Evolutionary conservation across 371 early-diverging fungal species (phyloP).

Genomic region (Globomyces sp.): DNA sequence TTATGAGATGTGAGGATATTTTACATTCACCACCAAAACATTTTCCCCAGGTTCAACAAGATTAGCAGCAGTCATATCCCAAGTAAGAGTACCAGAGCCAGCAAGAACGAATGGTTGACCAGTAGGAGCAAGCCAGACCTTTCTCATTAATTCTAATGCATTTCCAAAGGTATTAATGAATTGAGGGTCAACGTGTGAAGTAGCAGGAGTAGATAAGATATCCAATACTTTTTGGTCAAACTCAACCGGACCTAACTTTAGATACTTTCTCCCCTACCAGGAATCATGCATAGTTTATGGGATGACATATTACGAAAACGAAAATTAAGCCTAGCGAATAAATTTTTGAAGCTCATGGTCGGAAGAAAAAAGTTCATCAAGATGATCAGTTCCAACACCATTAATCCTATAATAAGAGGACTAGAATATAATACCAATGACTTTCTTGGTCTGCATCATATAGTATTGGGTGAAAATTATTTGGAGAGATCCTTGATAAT

Average conservation of each 20-base stretch:
- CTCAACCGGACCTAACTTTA: conserved; percentile 79
- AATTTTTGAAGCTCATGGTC: too few relatives aligned
- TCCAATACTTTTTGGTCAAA: conserved; percentile 69
- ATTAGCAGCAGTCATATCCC: conserved; percentile 94
- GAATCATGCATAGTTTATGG: conserved; percentile 90
- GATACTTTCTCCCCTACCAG: conserved; percentile 24
- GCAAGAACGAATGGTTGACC: conserved; percentile 93
- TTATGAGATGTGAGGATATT: too few relatives aligned
- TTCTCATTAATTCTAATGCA: conserved; percentile 76
- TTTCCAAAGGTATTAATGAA: conserved; percentile 89
- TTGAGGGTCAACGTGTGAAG: conserved; percentile 88
- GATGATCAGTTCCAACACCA: not conserved
- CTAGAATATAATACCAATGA: conserved; percentile 43
- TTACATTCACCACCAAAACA: conserved; percentile 74
- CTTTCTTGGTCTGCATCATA: too few relatives aligned
- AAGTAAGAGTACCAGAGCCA: conserved; percentile 90
- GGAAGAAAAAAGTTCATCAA: not conserved
- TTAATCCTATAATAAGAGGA: conserved; percentile 69
- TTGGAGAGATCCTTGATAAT: too few relatives aligned
- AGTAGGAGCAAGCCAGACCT: conserved; percentile 72
- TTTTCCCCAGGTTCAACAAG: conserved; percentile 84
- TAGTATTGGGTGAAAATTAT: too few relatives aligned
- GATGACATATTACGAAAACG: not conserved
- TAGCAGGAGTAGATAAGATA: conserved; percentile 87
- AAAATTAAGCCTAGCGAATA: too few relatives aligned